Conservation (phyloP, 202 grass and related monocot genomes). For the Zizania palustris region DNA sequence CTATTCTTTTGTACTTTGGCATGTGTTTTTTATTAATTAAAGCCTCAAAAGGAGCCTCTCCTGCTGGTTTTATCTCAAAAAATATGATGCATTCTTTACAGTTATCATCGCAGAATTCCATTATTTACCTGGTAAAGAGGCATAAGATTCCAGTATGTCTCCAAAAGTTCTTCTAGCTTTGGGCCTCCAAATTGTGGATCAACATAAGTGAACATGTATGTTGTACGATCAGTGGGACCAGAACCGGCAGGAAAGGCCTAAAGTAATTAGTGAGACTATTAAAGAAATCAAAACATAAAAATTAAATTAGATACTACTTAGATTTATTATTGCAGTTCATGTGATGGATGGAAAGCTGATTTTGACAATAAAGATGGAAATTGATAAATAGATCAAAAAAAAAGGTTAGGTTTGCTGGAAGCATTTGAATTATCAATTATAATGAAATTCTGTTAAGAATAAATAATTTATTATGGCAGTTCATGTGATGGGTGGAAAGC, state of each 20-base stretch:
- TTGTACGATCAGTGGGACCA: constrained; percentile 74
- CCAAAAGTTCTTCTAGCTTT: constrained; percentile 86
- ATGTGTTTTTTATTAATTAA: too few relatives aligned
- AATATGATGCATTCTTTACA: not conserved
- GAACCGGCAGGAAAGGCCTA: constrained; percentile 96
- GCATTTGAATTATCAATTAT: not conserved
- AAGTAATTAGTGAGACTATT: constrained; percentile 31
- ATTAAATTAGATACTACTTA: not conserved
- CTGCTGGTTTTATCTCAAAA: too few relatives aligned
- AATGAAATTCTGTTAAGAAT: too few relatives aligned
- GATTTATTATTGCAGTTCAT: constrained; percentile 24
- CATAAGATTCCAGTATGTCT: constrained; percentile 88
- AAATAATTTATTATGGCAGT: constrained; percentile 10
- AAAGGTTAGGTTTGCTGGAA: not conserved
- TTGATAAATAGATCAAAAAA: not conserved
- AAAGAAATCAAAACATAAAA: constrained; percentile 18
- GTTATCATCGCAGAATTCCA: not conserved
- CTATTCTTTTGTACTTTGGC: too few relatives aligned
- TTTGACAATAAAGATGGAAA: not conserved
- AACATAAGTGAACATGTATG: constrained; percentile 98
- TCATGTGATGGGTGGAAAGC: not conserved
- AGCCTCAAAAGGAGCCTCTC: too few relatives aligned
- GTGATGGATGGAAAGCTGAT: not conserved
- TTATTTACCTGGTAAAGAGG: constrained; percentile 76
- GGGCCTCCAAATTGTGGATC: constrained; percentile 68